Conservation (phyloP, 2,329 filamentous ascomycete species). For the Stylonectria norvegica region DNA sequence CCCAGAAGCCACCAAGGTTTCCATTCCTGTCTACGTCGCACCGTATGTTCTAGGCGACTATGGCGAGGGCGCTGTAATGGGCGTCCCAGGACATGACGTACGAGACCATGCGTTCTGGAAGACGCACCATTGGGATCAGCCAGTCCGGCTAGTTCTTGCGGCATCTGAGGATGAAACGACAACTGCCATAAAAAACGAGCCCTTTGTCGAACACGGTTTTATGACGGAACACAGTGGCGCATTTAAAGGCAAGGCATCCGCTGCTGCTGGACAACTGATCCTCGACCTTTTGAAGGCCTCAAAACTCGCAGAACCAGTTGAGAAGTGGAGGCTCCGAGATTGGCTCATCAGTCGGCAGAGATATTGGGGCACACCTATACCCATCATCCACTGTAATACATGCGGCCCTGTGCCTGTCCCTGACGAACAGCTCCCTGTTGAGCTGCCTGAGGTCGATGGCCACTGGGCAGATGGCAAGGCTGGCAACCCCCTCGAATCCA, state of each 20-base stretch:
- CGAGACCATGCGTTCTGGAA: slow-evolving; percentile 80
- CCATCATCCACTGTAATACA: slow-evolving; percentile 74
- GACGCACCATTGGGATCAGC: slow-evolving; percentile 58
- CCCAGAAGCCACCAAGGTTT: slow-evolving; percentile 49
- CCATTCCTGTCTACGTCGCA: slow-evolving; percentile 74
- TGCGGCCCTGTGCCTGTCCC: slow-evolving; percentile 82
- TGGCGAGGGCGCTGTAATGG: slow-evolving; percentile 86
- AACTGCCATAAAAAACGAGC: slow-evolving; percentile 43
- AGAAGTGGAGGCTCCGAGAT: slow-evolving; percentile 79
- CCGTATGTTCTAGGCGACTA: slow-evolving; percentile 84
- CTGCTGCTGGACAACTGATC: slow-evolving; percentile 59
- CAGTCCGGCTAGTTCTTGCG: slow-evolving; percentile 61
- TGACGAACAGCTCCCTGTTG: slow-evolving; percentile 70
- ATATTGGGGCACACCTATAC: slow-evolving; percentile 90
- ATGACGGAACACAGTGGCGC: slow-evolving; percentile 64
- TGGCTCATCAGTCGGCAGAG: slow-evolving; percentile 91
- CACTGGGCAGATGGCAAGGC: slow-evolving; percentile 66
- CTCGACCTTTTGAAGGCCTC: slow-evolving; percentile 54
- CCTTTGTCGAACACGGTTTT: slow-evolving; percentile 63
- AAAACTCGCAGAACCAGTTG: slow-evolving; percentile 57
- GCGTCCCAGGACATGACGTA: slow-evolving; percentile 79
- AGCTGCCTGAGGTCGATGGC: slow-evolving; percentile 64
- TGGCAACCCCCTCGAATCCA: slow-evolving; percentile 74
- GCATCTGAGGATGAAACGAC: slow-evolving; percentile 48
- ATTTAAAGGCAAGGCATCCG: slow-evolving; percentile 62